Conservation (phyloP, 83 land plant species). For the Thuja plicata region DNA sequence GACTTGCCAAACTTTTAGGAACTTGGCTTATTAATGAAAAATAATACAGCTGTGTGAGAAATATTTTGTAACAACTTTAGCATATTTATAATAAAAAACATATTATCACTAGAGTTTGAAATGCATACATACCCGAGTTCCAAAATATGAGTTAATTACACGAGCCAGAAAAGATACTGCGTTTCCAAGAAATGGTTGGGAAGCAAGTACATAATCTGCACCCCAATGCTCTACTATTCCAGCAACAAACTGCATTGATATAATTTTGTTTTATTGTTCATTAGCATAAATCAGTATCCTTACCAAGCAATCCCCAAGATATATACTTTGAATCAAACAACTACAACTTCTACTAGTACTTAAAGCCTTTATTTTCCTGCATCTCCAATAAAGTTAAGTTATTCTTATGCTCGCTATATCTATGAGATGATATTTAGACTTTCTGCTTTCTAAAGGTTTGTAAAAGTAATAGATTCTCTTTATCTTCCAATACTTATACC, state of each 20-base stretch:
- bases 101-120: not conserved
- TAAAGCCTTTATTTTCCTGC: not conserved
- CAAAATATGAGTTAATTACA: slow-evolving; percentile 85
- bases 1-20: not conserved
- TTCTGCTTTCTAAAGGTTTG: not conserved
- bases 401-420: not conserved
- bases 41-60: not conserved
- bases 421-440: not conserved
- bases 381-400: not conserved
- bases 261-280: not conserved
- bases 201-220: slow-evolving; percentile 64
- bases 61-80: not conserved
- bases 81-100: not conserved
- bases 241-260: slow-evolving; percentile 69
- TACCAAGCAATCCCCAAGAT: not conserved
- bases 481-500: slow-evolving; percentile 27
- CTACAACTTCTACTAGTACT: not conserved
- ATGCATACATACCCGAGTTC: slow-evolving; percentile 68
- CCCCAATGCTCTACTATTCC: slow-evolving; percentile 92
- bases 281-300: not conserved
- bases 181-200: slow-evolving; percentile 67
- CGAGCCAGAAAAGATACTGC: slow-evolving; percentile 75
- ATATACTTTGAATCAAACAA: not conserved
- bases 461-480: not conserved
- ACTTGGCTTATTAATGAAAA: not conserved